Evolutionary conservation across 257 asterid genomes (phyloP), one percentile per base, ranked within the genome.

Genomic region (Solanum chmielewskii): DNA sequence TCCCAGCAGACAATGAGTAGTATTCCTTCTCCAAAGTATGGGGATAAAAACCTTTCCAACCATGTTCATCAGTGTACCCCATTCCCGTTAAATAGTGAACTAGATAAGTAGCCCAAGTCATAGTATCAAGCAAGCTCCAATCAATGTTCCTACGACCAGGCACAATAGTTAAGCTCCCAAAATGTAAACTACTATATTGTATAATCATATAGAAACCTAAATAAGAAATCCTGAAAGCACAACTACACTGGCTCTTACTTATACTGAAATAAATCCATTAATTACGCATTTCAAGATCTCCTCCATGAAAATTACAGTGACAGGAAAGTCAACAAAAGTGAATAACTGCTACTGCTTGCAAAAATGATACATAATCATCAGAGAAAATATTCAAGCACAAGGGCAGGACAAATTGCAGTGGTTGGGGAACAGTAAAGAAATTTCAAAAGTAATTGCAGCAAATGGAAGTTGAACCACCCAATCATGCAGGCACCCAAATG

Each of bases 41-140:
- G 76, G 85, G 82, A 93, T 90, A 93, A 89, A 96, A 91, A 42
- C 87, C 92, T 88, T 92, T 93, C 99, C 95, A 93, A 89, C 90
- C 95, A 49, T 90, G 92, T 86, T 92, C 95, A 52, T 86, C 87
- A 74, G 88, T 89, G 84, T 94, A 87, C 90, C 94, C 91, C 93
- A 92, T 91, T 45, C 91, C 90, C 86, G 90, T 90, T 60, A 95
- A 89, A 92, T 95, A 96, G 47, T 94, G 93, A 83, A 92, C 92
- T 90, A 94, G 86, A 89, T 90, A 95, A 83, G 92, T 89, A 23
- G 98, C 97, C 98, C 99, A 96, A 76, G 98, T 96, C 90, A 95
- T 45, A 42, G 94, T 59, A 90, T 96, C 99, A 59, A 96, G 94
- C 95, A 96, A 92, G 88, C 92, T 94, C 99, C 99, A 96, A 87